These are phyloP conservation scores for Ogataea chonburiensis DNA, from an alignment of 805 yeast species.

Conservation along the genomic window DNA sequence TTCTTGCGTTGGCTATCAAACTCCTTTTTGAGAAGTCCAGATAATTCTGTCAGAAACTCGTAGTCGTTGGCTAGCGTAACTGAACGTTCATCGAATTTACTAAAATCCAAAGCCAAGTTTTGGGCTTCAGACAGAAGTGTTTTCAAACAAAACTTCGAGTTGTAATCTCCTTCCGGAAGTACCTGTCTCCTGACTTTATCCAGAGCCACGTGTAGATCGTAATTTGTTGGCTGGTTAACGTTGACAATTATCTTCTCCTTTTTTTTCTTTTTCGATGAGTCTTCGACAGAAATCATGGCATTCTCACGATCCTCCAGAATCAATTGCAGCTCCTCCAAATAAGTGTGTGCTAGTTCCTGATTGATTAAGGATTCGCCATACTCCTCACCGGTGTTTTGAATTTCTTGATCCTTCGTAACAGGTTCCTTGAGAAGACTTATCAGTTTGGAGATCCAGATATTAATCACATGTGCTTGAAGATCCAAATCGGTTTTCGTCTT, in stretches of 20 bases:
- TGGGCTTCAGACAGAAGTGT: constrained; percentile 25
- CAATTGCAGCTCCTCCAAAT: constrained; percentile 53
- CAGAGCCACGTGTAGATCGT: constrained; percentile 33
- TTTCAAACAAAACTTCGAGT: constrained; percentile 29
- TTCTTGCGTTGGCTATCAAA: constrained; percentile 46
- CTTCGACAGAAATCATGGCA: constrained; percentile 33
- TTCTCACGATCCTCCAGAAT: constrained; percentile 45
- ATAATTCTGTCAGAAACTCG: constrained; percentile 17
- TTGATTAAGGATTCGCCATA: constrained; percentile 70
- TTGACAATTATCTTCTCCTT: constrained; percentile 16
- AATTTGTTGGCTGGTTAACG: constrained; percentile 24
- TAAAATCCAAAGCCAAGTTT: constrained; percentile 29
- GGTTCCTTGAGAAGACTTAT: constrained; percentile 45
- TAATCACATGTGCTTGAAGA: constrained; percentile 49
- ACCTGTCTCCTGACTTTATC: constrained; percentile 32
- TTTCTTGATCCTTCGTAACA: constrained; percentile 33
- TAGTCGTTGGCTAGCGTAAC: constrained; percentile 15
- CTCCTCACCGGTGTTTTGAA: constrained; percentile 61
- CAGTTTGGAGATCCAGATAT: constrained; percentile 50
- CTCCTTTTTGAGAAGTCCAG: constrained; percentile 28
- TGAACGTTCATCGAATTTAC: constrained; percentile 23
- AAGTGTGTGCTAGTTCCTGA: constrained; percentile 68
- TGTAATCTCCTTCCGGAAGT: constrained; percentile 35
- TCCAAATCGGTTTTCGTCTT: constrained; percentile 41
- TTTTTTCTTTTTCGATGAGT: constrained; percentile 13